Evolutionary conservation across 306 rosid genomes (phyloP), one percentile per base, ranked within the genome.

Genomic region (Dryas alaskensis): DNA sequence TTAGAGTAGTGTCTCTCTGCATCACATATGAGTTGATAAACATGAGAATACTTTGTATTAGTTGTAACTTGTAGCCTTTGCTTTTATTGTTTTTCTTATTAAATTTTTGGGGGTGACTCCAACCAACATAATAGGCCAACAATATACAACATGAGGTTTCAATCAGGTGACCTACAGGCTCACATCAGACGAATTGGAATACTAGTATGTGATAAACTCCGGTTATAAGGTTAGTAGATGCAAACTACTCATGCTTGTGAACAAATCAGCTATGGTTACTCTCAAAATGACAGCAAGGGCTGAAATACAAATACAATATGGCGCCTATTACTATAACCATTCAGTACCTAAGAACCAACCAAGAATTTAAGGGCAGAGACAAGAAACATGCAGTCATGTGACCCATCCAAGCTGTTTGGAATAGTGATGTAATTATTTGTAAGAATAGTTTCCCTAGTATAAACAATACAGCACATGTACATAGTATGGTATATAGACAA

Each of bases 1-100:
- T 77, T 12, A 82, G 92, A 50, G 92, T 46, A 19, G 97, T 91
- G 83, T 94, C 97, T 78, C 95, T 92, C 99, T 94, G 92, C 91
- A 88, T 67, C 78, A 84, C 61, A 69, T n/a, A 16, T 73, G 75
- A 46, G 31, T 13, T 39, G 6, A 79, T 16, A 62, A 11, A 50
- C 11, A 72, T 76, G 14, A 84, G 75, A 0, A 13, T 44, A 64
- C 37, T 9, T 43, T 59, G 67, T 49, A 22, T 16, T 58, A 22
- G 55, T 44, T 61, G 12, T 11, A 62, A 47, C 17, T 44, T 61
- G 12, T 11, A 62, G 47, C 17, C 1, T 37, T 65, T 71, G 42
- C 47, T 60, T 61, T 22, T 31, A 39, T 31, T 47, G 65, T 19
- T 39, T 75, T 46, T 22, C 45, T 54, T 59, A 11, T 39, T 47